These are phyloP conservation scores for Achlya hypogyna DNA, from an alignment of 352 stramenopile genomes.

Conservation along the genomic window DNA sequence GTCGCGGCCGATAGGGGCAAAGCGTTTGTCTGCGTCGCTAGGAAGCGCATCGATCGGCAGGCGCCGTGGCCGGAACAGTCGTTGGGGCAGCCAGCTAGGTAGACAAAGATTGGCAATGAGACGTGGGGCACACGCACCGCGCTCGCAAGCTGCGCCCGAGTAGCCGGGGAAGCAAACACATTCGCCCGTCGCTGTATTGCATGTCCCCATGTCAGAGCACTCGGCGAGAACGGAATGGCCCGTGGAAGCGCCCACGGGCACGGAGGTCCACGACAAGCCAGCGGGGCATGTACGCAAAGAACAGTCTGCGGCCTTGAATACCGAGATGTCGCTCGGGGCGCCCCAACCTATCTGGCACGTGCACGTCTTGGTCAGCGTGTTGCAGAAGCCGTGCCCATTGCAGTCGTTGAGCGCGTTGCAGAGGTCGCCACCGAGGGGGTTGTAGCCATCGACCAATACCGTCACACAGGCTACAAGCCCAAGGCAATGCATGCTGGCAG, in stretches of 20 bases:
- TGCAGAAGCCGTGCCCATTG: conserved; percentile 71
- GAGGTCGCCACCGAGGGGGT: conserved; percentile 5
- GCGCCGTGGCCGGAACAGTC: conserved; percentile 62
- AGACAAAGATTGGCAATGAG: conserved; percentile 1
- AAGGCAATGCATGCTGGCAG: not conserved
- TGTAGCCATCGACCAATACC: not conserved
- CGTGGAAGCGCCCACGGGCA: conserved; percentile 31
- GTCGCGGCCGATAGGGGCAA: conserved; percentile 56
- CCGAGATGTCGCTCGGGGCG: conserved; percentile 47
- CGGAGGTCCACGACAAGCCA: conserved; percentile 41
- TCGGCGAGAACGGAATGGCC: conserved; percentile 48
- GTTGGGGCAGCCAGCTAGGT: conserved; percentile 45
- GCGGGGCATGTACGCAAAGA: conserved; percentile 54
- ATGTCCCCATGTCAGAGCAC: conserved; percentile 83
- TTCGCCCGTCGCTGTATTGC: conserved; percentile 52
- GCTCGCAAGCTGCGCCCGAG: conserved; percentile 68
- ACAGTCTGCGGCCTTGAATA: conserved; percentile 75
- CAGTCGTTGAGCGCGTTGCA: conserved; percentile 55
- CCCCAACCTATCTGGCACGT: conserved; percentile 57
- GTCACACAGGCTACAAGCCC: not conserved
- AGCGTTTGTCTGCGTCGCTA: conserved; percentile 49
- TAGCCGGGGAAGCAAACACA: conserved; percentile 83
- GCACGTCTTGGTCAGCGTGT: conserved; percentile 49
- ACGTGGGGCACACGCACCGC: conserved; percentile 29
- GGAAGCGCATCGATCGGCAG: conserved; percentile 76